A percentile compares a stretch with the other conserved stretches of the same genome.
Conservation (phyloP, 176 grass and related monocot species). For the Phyllostachys edulis region DNA sequence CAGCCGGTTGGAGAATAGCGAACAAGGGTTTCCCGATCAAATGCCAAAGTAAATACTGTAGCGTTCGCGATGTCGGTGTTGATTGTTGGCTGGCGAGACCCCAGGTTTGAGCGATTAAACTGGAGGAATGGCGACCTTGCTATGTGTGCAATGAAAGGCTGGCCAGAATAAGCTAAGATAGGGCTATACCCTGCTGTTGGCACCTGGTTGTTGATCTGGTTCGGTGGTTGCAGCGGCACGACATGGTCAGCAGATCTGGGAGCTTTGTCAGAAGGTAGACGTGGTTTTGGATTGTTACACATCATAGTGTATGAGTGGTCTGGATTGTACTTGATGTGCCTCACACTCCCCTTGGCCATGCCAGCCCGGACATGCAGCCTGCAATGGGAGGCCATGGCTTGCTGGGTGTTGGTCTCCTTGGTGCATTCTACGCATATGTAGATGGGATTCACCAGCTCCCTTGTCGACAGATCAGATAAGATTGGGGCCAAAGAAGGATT, state of each 20-base stretch:
- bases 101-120: no score
- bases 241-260: no score
- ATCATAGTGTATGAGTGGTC: neutral
- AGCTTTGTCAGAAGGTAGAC: no score
- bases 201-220: no score
- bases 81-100: no score
- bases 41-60: no score
- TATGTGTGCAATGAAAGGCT: neutral
- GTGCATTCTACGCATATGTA: constrained; percentile 14
- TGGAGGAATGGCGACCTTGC: no score
- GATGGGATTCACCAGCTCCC: neutral
- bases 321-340: constrained; percentile 22
- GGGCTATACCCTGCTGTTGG: neutral
- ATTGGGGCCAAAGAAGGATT: neutral
- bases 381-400: constrained; percentile 17
- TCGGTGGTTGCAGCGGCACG: no score
- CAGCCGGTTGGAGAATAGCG: no score
- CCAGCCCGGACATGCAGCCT: neutral
- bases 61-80: no score
- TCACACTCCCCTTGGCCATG: neutral
- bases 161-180: neutral
- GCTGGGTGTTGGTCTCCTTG: neutral
- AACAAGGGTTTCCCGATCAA: no score
- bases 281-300: neutral
- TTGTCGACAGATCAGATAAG: neutral